Evolutionary conservation across 2,329 filamentous ascomycete species (phyloP), one percentile per base, ranked within the genome.

Genomic region (Aspergillus niger): DNA sequence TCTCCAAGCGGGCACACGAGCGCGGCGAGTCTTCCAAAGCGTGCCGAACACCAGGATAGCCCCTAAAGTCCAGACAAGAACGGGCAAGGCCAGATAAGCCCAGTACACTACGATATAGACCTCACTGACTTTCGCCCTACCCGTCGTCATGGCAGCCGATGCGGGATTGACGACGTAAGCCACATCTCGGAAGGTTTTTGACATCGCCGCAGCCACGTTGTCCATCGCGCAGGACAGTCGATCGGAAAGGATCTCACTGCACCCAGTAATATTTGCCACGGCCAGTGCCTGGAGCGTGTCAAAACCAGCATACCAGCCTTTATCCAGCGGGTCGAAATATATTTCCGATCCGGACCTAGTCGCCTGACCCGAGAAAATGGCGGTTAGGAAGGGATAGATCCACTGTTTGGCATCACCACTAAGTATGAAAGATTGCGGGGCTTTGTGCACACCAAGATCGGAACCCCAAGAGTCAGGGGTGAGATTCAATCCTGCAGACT

Each of bases 11-110:
- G 43, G 57, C 20, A 54, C 51, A 39, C 17, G 26, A 36, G n/a
- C 30, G 15, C 44, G 30, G 10, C 55, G 57, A 5, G 47, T 61
- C 51, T 64, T 67, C 59, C 63, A 65, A 30, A 56, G 30, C 5
- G 61, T 57, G 0, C 61, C 65, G 3, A 57, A 6, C 20, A 61
- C 17, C 4, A 55, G 58, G 15, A 50, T 24, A 15, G 51, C 50
- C 1, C 61, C 61, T 13, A 67, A 15, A 7, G 61, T 17, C 65
- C 65, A 65, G 5, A 65, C 63, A n/a, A 65, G 2, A 0, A 36
- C 36, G 8, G 63, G 63, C 28, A 65, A 54, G 5, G 43, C 10
- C 26, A 65, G 56, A 59, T 58, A 65, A 24, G 53, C 50, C 65
- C 63, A 66, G 20, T 55, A 48, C 15, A 67, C 56, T 7, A 51